Percentiles rank a stretch among this genome's conserved stretches.
These are phyloP conservation scores for Byssochlamys sp. DNA, from an alignment of 2,329 filamentous ascomycete species.

Conservation along the genomic window DNA sequence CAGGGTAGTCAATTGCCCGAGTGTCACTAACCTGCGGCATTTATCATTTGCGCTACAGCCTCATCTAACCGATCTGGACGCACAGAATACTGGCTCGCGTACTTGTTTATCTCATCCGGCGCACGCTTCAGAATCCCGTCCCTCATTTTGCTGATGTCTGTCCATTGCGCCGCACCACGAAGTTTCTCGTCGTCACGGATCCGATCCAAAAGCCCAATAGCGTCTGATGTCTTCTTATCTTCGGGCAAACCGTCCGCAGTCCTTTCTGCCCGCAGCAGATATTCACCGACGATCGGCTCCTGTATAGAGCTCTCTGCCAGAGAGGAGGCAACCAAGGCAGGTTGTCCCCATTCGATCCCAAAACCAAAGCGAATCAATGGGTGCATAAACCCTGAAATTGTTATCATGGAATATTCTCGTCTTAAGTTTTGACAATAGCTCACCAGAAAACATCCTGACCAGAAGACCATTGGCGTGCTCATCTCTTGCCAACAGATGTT, in stretches of 20 bases:
- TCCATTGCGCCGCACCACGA: constrained; percentile 40
- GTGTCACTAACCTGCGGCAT: constrained; percentile 42
- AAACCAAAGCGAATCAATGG: constrained; percentile 79
- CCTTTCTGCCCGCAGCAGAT: constrained; percentile 39
- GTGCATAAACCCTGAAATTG: constrained; percentile 56
- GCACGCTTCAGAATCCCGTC: constrained; percentile 60
- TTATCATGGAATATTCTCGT: constrained; percentile 1
- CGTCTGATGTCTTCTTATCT: constrained; percentile 23
- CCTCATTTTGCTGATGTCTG: constrained; percentile 54
- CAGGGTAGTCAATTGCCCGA: background rate
- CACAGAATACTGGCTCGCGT: constrained; percentile 53
- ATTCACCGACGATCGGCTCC: constrained; percentile 43
- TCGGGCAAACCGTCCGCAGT: constrained; percentile 22
- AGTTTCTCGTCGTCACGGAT: constrained; percentile 51
- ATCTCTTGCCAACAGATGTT: constrained; percentile 60
- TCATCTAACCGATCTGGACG: constrained; percentile 47
- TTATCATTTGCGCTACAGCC: constrained; percentile 60
- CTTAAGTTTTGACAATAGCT: constrained; percentile 8
- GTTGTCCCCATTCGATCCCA: constrained; percentile 72
- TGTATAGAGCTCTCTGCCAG: constrained; percentile 71
- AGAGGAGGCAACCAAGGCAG: constrained; percentile 68
- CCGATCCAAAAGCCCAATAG: constrained; percentile 54
- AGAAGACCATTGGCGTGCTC: constrained; percentile 60
- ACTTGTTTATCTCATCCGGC: constrained; percentile 51
- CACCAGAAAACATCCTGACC: constrained; percentile 56